Evolutionary conservation across 1,139 yeast species (phyloP).

Genomic region (Nematodospora anomalae): DNA sequence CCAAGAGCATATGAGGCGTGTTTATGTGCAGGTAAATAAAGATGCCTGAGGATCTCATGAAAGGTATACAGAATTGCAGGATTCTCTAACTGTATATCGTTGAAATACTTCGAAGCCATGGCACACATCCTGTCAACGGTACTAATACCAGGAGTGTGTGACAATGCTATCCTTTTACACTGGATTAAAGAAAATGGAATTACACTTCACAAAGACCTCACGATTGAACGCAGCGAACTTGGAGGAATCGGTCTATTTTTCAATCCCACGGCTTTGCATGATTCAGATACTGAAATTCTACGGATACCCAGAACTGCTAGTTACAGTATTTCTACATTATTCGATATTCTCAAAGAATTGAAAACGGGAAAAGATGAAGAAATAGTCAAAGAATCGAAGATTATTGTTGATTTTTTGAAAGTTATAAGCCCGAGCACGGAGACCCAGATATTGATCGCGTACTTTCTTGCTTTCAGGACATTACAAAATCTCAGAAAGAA

Average conservation of each 20-base stretch:
- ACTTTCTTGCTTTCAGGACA: slow-evolving; percentile 25
- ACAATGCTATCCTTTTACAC: slow-evolving; percentile 12
- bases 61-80: too few relatives aligned
- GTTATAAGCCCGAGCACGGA: slow-evolving; percentile 26
- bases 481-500: slow-evolving; percentile 12
- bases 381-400: slow-evolving; percentile 18
- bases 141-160: slow-evolving; percentile 8
- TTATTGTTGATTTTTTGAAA: slow-evolving; percentile 25
- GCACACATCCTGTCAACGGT: background rate
- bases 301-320: slow-evolving; percentile 34
- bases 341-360: slow-evolving; percentile 26
- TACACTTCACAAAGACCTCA: slow-evolving; percentile 12
- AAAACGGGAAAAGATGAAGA: slow-evolving; percentile 13
- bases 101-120: too few relatives aligned
- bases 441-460: slow-evolving; percentile 31
- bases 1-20: too few relatives aligned
- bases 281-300: slow-evolving; percentile 25
- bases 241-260: slow-evolving; percentile 41
- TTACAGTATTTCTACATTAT: slow-evolving; percentile 30
- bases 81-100: too few relatives aligned
- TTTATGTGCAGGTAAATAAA: too few relatives aligned
- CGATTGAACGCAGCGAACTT: slow-evolving; percentile 24
- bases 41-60: too few relatives aligned
- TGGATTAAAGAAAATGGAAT: slow-evolving; percentile 12
- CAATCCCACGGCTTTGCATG: slow-evolving; percentile 13